Base-by-base conservation (phyloP, 2,329 filamentous ascomycete species). In the Sarocladium oryzae region DNA sequence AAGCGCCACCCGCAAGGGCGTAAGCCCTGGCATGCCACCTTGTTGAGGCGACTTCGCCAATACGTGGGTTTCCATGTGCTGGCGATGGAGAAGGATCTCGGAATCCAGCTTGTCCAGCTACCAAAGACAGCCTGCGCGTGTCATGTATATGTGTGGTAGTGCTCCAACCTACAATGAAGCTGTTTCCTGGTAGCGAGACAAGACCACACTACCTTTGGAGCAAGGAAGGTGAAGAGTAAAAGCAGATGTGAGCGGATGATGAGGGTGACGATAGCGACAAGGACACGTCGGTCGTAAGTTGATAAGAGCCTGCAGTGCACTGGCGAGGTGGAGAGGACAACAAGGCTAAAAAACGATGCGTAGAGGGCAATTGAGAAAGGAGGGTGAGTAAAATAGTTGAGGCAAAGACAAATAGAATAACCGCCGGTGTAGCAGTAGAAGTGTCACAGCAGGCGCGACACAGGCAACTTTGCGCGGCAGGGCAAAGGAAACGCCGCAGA, bases 401-500 rank as follows among this genome's bases (percentile, higher is more conserved):
- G 16, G 40, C 26, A 18, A 23, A 33, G 16, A 33, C 21, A 23
- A 48, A 26, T 33, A 48, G 43, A 33, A 48, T 48, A 48, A 32
- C 26, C 43, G 43, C 43, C 16, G 43, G 43, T 32, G 43, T 48
- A 43, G 40, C 40, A 48, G 16, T 33, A 33, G 43, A 48, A 32
- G 43, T 48, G 43, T 33, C 43, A 48, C 26, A 48, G 33, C 43
- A 48, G 24, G 43, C 43, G 43, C 43, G 43, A 20, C 24, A 24
- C 43, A 33, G 28, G 26, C 24, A 48, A 4, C 16, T 48, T 48
- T 33, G 43, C 24, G 43, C 16, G 10, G 26, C 43, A 48, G 28
- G 16, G 40, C 40, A 18, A n/a, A 43, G 21, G 23, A 16, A 4
- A n/a, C 21, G 40, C 21, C 40, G 21, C n/a, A 15, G 16, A 11